A percentile compares a stretch with the other conserved stretches of the same genome.
Conservation (phyloP, 495 filamentous ascomycete genomes). For the Melanomma pulvis-pyrius region DNA sequence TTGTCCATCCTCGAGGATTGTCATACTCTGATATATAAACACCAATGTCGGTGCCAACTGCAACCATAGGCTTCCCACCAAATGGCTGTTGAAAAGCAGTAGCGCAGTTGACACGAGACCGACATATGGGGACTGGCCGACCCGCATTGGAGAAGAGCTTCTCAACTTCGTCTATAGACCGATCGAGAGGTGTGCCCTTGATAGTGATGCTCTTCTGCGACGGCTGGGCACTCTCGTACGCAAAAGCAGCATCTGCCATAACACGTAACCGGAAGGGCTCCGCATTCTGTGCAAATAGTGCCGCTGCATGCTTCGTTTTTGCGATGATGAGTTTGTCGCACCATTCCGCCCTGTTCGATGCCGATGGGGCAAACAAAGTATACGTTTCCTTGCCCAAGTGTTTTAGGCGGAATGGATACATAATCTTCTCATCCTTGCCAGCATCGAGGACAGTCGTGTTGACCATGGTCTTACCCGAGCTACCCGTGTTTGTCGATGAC, state of each 20-base stretch:
- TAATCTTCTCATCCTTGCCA: constrained; percentile 72
- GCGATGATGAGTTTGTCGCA: constrained; percentile 91
- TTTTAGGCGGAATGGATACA: constrained; percentile 95
- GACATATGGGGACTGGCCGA: constrained; percentile 75
- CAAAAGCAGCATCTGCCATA: constrained; percentile 89
- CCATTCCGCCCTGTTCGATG: constrained; percentile 80
- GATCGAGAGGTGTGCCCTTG: constrained; percentile 85
- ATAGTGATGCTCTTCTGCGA: constrained; percentile 65
- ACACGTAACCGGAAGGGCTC: constrained; percentile 93
- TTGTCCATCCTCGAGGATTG: constrained; percentile 86
- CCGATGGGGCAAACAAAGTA: constrained; percentile 78
- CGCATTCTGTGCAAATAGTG: constrained; percentile 87
- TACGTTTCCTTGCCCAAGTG: constrained; percentile 92
- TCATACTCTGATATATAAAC: constrained; percentile 84
- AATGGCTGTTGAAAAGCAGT: constrained; percentile 79
- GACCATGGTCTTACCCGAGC: constrained; percentile 51
- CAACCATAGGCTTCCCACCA: constrained; percentile 81
- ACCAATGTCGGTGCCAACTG: constrained; percentile 92
- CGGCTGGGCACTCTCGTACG: constrained; percentile 66
- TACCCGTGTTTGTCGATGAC: constrained; percentile 51
- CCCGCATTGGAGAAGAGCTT: constrained; percentile 64
- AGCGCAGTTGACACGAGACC: constrained; percentile 86
- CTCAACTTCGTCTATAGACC: constrained; percentile 88
- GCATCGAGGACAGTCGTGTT: constrained; percentile 57
- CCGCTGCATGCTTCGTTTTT: constrained; percentile 87